A percentile compares a stretch with the other conserved stretches of the same genome.
These are phyloP conservation scores for Exobasidium cylindrosporum DNA, from an alignment of 1,284 basidiomycete genomes.

Conservation along the genomic window DNA sequence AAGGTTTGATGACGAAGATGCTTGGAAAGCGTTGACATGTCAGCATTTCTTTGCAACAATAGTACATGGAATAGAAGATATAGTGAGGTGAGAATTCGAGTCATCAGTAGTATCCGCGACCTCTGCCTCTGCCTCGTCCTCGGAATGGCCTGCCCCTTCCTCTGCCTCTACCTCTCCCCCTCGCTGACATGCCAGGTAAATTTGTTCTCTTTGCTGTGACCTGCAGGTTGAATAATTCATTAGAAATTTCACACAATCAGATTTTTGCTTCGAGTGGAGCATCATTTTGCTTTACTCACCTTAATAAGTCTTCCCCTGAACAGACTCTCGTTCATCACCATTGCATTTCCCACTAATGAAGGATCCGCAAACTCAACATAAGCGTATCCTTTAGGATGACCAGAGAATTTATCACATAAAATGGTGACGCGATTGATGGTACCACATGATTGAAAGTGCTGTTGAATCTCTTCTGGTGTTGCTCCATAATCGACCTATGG, in stretches of 20 bases:
- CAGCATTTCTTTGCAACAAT: background rate
- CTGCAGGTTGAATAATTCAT: too few relatives aligned
- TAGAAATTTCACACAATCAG: too few relatives aligned
- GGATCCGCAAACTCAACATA: slow-evolving; percentile 98
- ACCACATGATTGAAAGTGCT: slow-evolving; percentile 94
- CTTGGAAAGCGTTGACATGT: slow-evolving; percentile 21
- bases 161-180: slow-evolving; percentile 46
- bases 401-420: slow-evolving; percentile 98
- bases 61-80: background rate
- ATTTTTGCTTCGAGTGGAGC: too few relatives aligned
- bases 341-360: slow-evolving; percentile 84
- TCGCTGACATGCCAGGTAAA: slow-evolving; percentile 43
- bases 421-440: slow-evolving; percentile 99
- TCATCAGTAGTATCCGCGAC: slow-evolving; percentile 5
- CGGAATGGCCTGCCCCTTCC: slow-evolving; percentile 33
- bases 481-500: slow-evolving; percentile 91
- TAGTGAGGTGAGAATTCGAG: background rate
- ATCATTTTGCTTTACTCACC: too few relatives aligned
- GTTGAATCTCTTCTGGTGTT: slow-evolving; percentile 97
- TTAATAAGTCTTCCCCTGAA: slow-evolving; percentile 91
- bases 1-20: slow-evolving; percentile 25
- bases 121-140: slow-evolving; percentile 19
- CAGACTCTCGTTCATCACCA: slow-evolving; percentile 91
- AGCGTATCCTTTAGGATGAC: slow-evolving; percentile 98
- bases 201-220: slow-evolving; percentile 54